Evolutionary conservation across 73 alveolate species (phyloP), one percentile per base, ranked within the genome.

Genomic region (Diophrys appendiculata): DNA sequence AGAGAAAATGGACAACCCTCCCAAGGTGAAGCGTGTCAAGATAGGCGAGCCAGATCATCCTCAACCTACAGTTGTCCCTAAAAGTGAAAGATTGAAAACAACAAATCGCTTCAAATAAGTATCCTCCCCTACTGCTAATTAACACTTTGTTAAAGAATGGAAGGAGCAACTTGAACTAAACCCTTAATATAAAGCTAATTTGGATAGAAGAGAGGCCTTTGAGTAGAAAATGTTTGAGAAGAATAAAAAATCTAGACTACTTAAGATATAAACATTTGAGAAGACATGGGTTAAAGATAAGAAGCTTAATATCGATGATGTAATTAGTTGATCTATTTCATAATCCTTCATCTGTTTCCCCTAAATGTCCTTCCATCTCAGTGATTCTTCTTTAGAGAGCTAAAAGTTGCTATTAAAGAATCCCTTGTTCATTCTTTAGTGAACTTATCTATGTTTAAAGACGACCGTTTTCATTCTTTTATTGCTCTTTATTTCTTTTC

Each of bases 351-450:
- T 82, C 90, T 74, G 69, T 80, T 14, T 82, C 77, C 64, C 92
- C 92, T 0, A 84, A 84, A 52, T 84, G 82, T 86, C 65, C 68
- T 77, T 84, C 92, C 60, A 84, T 64, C 72, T 84, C 92, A 29
- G 88, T 65, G 70, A 84, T 84, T 69, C 92, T 76, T 69, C 92
- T 84, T 73, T 84, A 86, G n/a, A 84, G 70, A 54, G 92, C 92
- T 53, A 84, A 67, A 25, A 84, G 65, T 33, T 84, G 88, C 54
- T 84, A 67, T 68, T 84, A 82, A 30, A 84, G 85, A 0, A 81
- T 81, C 8, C 81, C 76, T 74, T 82, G 72, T 67, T 82, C 91
- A 1, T 81, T 83, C 30, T 74, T 73, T 24, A 82, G 75, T 26
- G 82, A 70, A 33, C 86, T 74, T 1, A 82, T 82, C 67, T 82